Evolutionary conservation across 2,329 filamentous ascomycete species (phyloP).

Genomic region (Pseudocercospora pini-densiflorae): DNA sequence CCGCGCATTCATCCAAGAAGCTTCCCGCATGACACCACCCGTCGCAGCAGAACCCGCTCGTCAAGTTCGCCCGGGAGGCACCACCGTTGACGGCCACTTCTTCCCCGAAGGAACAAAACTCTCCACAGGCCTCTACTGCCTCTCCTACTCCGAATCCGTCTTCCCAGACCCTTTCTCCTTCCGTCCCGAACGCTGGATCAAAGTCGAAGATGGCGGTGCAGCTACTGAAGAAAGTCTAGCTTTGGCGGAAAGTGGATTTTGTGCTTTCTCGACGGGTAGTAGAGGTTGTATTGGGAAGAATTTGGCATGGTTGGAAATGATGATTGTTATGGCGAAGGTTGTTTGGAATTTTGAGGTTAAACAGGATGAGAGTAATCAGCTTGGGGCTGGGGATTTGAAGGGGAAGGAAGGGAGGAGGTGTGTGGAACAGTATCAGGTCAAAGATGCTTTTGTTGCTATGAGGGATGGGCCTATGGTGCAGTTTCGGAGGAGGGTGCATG

Average conservation of each 20-base stretch:
- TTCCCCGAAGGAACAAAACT: conserved; percentile 33
- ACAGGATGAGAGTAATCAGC: conserved; percentile 14
- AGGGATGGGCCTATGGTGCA: conserved; percentile 29
- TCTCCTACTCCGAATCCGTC: conserved; percentile 38
- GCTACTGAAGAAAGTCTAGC: conserved; percentile 20
- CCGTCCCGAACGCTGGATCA: conserved; percentile 40
- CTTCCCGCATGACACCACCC: conserved; percentile 50
- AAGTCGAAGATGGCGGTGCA: not conserved
- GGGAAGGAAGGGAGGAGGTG: conserved; percentile 13
- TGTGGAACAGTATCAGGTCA: conserved; percentile 25
- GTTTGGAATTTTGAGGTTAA: conserved; percentile 22
- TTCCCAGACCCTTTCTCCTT: conserved; percentile 39
- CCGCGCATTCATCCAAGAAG: conserved; percentile 51
- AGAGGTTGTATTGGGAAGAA: conserved; percentile 72
- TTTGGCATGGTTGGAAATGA: conserved; percentile 28
- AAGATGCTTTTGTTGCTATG: conserved; percentile 28
- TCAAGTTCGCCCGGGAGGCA: conserved; percentile 34
- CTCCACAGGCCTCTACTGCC: conserved; percentile 35
- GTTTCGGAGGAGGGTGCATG: conserved; percentile 15
- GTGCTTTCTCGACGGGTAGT: conserved; percentile 72
- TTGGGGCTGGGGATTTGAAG: conserved; percentile 16
- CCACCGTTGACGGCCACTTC: conserved; percentile 39
- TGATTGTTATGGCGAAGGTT: conserved; percentile 26
- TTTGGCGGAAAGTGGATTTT: conserved; percentile 69
- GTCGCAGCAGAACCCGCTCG: conserved; percentile 40